Evolutionary conservation across 768 basidiomycete genomes (phyloP), one percentile per base, ranked within the genome.

Genomic region (Tulasnella sp.): DNA sequence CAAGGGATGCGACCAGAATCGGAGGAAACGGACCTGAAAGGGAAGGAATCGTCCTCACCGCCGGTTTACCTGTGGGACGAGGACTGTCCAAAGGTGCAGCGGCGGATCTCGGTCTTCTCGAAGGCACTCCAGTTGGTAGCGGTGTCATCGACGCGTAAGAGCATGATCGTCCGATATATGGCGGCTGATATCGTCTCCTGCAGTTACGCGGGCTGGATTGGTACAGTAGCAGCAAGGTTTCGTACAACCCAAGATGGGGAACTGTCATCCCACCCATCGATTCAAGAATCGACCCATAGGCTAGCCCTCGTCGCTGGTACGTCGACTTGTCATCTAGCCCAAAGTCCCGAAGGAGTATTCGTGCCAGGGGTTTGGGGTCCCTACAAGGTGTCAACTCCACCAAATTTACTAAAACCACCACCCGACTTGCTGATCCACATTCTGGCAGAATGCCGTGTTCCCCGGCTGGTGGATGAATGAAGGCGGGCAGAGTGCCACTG

Each of bases 401-500:
- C 19, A 25, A 14, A n/a, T 5, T 35, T 31, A 50, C 19, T 14
- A 29, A 7, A 6, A 7, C 32, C 15, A 50, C 11, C 19, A 49
- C 3, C 51, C 21, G 12, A 46, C 34, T 12, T 12, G 54, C 25
- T 27, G 25, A 61, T 23, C 27, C 29, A 12, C 42, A 23, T 29
- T 57, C 43, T 32, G 62, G 61, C 5, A 87, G 80, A 84, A 97
- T 65, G 83, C 90, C 5, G 77, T 93, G 31, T 92, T 97, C 71
- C 82, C 82, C 40, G 90, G 84, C 15, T 93, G 89, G 84, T 99
- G 94, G 96, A 96, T 97, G 91, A 99, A 93, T 65, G 96, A 99
- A 70, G 96, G 94, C 36, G 96, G 96, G 2, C 96, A 99, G 70
- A 96, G 92, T 6, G 93, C 92, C 1, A 99, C 96, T 0, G 96